Conservation (phyloP, 768 basidiomycete species). For the Pholiota conissans region DNA sequence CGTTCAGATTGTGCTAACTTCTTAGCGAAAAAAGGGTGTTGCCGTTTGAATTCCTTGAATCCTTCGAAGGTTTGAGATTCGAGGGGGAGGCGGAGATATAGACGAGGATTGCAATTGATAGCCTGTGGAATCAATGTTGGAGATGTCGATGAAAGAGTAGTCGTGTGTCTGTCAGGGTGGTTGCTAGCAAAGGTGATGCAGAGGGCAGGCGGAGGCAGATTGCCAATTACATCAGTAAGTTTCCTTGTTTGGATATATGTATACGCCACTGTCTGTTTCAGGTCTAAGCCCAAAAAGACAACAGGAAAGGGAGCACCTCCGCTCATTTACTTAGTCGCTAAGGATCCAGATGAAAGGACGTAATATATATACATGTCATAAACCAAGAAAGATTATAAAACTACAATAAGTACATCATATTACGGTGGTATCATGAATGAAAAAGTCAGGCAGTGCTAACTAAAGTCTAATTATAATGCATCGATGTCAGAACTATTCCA, state of each 20-base stretch:
- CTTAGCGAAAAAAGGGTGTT: background rate
- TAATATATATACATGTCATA: background rate
- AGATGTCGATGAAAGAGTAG: background rate
- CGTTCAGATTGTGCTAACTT: background rate
- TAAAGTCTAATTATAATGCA: background rate
- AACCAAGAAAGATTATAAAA: slow-evolving; percentile 6
- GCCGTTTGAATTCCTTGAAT: background rate
- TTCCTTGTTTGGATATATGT: slow-evolving; percentile 7
- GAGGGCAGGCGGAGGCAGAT: background rate
- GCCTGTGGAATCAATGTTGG: background rate
- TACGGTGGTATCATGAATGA: background rate
- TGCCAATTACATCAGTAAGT: slow-evolving; percentile 8
- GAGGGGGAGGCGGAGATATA: background rate
- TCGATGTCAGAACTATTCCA: background rate
- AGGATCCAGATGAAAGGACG: background rate
- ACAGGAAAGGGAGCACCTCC: background rate
- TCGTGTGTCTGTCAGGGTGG: slow-evolving; percentile 2
- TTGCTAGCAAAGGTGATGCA: background rate
- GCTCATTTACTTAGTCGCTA: background rate
- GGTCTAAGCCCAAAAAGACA: background rate
- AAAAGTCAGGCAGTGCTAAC: background rate
- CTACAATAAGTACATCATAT: slow-evolving; percentile 1
- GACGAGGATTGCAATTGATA: background rate
- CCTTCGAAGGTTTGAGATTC: background rate
- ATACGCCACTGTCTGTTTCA: slow-evolving; percentile 9